These are phyloP conservation scores for Fragaria ananassa DNA, from an alignment of 306 rosid genomes.

Conservation along the genomic window DNA sequence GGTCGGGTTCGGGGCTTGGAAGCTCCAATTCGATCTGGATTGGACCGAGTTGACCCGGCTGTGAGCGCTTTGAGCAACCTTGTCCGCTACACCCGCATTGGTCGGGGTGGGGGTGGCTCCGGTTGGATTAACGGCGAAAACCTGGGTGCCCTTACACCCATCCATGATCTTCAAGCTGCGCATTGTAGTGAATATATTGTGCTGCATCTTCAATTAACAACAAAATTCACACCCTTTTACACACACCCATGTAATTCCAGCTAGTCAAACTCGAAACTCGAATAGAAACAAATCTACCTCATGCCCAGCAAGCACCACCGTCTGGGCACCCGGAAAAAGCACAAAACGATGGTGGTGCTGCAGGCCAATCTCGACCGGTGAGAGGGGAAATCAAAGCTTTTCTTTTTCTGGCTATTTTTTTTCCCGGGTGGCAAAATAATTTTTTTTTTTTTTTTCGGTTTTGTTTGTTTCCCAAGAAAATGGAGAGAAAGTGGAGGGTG, in stretches of 20 bases:
- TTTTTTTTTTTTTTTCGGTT: background rate
- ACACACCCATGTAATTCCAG: background rate
- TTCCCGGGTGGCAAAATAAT: background rate
- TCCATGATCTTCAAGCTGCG: constrained; percentile 83
- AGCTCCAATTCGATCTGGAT: constrained; percentile 38
- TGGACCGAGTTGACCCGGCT: constrained; percentile 42
- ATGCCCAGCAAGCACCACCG: constrained; percentile 33
- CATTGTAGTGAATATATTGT: constrained; percentile 62
- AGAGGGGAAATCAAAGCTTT: background rate
- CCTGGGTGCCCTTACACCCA: constrained; percentile 76
- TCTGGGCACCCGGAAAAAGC: background rate
- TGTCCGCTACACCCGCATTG: constrained; percentile 36
- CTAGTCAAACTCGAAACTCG: background rate
- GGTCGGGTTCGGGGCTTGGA: constrained; percentile 27
- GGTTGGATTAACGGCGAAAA: constrained; percentile 51
- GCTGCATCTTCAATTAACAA: constrained; percentile 54
- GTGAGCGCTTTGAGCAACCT: constrained; percentile 49
- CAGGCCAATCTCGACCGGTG: constrained; percentile 18
- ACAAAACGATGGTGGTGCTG: constrained; percentile 30
- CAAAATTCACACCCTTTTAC: background rate
- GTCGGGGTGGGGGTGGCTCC: constrained; percentile 1
- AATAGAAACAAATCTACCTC: background rate
- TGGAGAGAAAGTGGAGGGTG: constrained; percentile 11
- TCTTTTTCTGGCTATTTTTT: background rate
- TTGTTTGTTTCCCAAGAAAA: constrained; percentile 22